Percentiles rank a stretch among this genome's conserved stretches.
phyloP scores from a whole-genome alignment of 2,329 filamentous ascomycete species.

The Aspergillus fumigatiaffinis region DNA sequence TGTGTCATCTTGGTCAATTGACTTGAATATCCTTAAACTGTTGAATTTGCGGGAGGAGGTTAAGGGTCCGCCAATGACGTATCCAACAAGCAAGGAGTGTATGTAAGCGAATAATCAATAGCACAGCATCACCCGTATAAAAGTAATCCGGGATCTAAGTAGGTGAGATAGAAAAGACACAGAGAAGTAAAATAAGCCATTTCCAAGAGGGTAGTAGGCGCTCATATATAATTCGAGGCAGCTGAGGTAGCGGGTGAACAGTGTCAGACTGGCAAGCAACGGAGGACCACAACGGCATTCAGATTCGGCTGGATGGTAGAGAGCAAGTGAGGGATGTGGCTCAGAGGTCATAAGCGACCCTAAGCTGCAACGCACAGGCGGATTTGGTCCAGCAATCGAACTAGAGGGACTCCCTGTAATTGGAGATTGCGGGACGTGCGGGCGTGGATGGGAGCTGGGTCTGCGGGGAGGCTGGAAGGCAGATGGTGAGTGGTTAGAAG shows the following conservation, averaged over 20 bases:
- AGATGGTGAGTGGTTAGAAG: no score
- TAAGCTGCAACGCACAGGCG: not conserved
- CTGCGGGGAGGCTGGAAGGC: conserved; percentile 9
- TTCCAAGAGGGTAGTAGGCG: conserved; percentile 14
- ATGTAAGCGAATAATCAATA: not conserved
- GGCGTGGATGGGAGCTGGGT: conserved; percentile 4
- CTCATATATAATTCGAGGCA: conserved; percentile 25
- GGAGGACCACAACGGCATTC: conserved; percentile 34
- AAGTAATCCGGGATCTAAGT: not conserved
- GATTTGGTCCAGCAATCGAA: conserved; percentile 4
- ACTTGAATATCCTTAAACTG: not conserved
- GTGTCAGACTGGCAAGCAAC: conserved; percentile 11
- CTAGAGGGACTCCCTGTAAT: not conserved
- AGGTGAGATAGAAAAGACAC: not conserved
- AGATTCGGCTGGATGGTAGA: conserved; percentile 28
- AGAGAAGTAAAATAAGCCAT: conserved; percentile 2
- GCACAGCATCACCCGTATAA: conserved; percentile 5
- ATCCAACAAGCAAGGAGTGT: not conserved
- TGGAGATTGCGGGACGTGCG: conserved; percentile 1
- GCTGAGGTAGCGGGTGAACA: conserved; percentile 15
- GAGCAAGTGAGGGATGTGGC: conserved; percentile 1
- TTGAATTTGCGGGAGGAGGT: not conserved
- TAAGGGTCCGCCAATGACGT: not conserved
- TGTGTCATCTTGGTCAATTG: conserved; percentile 21
- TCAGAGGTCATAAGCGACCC: not conserved